phyloP scores from a whole-genome alignment of 2,329 filamentous ascomycete species.

The Hymenoscyphus salicellus region DNA sequence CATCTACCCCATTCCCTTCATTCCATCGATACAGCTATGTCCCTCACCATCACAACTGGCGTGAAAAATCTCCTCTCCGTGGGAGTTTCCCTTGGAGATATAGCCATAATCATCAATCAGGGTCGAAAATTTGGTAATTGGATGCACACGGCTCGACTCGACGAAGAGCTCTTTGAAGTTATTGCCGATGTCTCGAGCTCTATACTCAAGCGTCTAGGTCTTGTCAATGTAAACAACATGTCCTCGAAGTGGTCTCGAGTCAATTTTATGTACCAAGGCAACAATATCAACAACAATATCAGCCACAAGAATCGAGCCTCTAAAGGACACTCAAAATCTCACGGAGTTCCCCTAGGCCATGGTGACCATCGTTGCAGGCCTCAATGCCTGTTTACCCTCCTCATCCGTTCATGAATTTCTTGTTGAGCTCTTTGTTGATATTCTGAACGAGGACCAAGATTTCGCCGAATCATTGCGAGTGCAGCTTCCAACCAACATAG shows the following conservation, averaged over 20 bases:
- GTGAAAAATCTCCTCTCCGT: background rate
- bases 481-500: background rate
- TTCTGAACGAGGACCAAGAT: background rate
- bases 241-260: background rate
- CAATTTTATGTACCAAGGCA: background rate
- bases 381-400: background rate
- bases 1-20: too few relatives aligned
- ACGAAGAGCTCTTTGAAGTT: background rate
- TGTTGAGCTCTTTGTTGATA: background rate
- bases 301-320: background rate
- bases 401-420: background rate
- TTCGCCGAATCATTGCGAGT: background rate
- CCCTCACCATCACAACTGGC: background rate
- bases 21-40: background rate
- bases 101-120: background rate
- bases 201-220: background rate
- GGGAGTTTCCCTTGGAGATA: background rate
- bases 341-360: background rate
- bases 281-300: background rate
- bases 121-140: background rate
- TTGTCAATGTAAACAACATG: background rate
- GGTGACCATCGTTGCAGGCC: background rate
- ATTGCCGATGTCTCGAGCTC: background rate
- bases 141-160: background rate
- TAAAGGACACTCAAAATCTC: background rate